These are phyloP conservation scores for Suillus hirtellus DNA, from an alignment of 768 basidiomycete genomes.

Conservation along the genomic window DNA sequence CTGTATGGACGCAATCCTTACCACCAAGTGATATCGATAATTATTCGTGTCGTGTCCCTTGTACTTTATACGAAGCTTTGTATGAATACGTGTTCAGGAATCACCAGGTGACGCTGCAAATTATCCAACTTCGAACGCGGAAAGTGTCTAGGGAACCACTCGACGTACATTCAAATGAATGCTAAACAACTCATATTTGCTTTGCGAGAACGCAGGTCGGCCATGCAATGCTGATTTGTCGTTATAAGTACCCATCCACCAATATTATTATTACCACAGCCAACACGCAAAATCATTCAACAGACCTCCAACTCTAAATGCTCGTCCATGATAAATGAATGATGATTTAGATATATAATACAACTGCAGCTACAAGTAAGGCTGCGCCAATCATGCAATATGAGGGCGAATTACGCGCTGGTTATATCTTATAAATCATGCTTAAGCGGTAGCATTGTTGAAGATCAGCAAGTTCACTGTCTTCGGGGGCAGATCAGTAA, in stretches of 20 bases:
- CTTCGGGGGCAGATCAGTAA: conserved; percentile 47
- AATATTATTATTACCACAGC: neutral
- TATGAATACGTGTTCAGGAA: no score
- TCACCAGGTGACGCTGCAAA: no score
- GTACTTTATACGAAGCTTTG: no score
- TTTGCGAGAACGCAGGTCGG: no score
- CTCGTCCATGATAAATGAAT: neutral
- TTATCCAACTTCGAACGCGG: no score
- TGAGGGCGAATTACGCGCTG: conserved; percentile 11
- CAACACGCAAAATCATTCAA: neutral
- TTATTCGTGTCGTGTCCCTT: no score
- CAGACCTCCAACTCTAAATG: neutral
- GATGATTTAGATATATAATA: conserved; percentile 10
- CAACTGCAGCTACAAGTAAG: conserved; percentile 4
- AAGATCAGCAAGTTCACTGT: conserved; percentile 76
- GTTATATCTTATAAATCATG: neutral
- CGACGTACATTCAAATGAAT: no score
- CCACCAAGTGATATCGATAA: no score
- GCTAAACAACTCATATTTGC: no score
- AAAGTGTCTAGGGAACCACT: no score
- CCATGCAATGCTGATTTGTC: no score
- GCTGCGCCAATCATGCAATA: neutral
- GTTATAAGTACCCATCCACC: neutral
- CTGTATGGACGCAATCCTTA: neutral
- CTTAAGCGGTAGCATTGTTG: conserved; percentile 66